phyloP scores from a whole-genome alignment of 1,139 yeast genomes.

The Sugiyamaella japonica region DNA sequence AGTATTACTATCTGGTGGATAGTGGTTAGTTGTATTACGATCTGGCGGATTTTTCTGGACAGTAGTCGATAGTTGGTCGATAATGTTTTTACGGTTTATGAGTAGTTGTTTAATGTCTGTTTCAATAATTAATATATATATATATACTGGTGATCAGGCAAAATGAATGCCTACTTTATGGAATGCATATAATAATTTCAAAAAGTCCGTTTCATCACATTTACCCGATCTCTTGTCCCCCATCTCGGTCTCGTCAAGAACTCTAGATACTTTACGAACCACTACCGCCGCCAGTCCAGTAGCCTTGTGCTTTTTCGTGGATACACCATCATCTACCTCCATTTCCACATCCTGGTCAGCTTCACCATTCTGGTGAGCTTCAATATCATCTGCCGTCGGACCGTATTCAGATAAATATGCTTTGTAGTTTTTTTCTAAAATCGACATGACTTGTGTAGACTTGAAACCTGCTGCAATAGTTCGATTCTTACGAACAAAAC shows the following conservation, averaged over 20 bases:
- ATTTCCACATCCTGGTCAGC: constrained; percentile 49
- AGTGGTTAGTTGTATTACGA: too few species aligned
- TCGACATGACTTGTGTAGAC: constrained; percentile 75
- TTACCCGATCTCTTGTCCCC: constrained; percentile 89
- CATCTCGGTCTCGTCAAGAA: constrained; percentile 67
- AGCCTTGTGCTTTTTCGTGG: constrained; percentile 40
- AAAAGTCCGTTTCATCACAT: constrained; percentile 91
- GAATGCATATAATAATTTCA: constrained; percentile 84
- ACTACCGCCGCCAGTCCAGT: constrained; percentile 41
- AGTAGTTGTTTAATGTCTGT: constrained; percentile 5
- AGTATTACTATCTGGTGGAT: too few species aligned
- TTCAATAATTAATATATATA: constrained; percentile 4
- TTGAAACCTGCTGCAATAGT: constrained; percentile 93
- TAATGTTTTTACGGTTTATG: constrained; percentile 8
- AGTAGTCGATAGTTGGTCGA: constrained; percentile 20
- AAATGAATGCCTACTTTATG: constrained; percentile 97
- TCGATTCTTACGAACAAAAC: constrained; percentile 89
- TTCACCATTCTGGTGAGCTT: constrained; percentile 33
- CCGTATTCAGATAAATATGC: constrained; percentile 63
- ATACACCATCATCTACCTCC: constrained; percentile 56
- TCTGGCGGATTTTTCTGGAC: too few species aligned
- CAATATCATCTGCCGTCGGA: constrained; percentile 36
- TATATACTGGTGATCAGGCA: constrained; percentile 51
- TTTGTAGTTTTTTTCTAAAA: constrained; percentile 84
- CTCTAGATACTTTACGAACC: constrained; percentile 60